Evolutionary conservation across 2,329 filamentous ascomycete genomes (phyloP), one percentile per base, ranked within the genome.

Genomic region (Aspergillus unguis): DNA sequence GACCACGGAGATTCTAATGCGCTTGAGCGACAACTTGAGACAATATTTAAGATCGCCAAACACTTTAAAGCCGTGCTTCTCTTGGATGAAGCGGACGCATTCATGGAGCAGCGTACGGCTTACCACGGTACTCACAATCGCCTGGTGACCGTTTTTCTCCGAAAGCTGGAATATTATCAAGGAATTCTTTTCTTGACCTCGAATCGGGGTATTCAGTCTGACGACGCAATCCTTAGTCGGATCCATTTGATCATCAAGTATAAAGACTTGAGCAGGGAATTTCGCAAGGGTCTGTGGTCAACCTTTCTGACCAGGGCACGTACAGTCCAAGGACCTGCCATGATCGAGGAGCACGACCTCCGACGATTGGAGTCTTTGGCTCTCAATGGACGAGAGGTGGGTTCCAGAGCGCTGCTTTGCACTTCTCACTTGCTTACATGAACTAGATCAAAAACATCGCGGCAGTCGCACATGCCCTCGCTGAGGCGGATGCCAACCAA

Each of bases 161-260:
- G 25, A 17, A 28, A 25, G 10, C 40, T 50, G 6, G 29, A 44
- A 37, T 50, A 36, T 29, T 44, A 43, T 29, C 3, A 36, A 36
- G 38, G 48, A 25, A 37, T 44, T 29, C 32, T 50, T 8, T 50
- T 50, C 25, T 8, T 50, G n/a, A 50, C 38, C 17, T 26, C 38
- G 2, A 50, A 44, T 29, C 40, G 23, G 9, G 29, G 17, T 9
- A 27, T 27, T 3, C 7, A 25, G 23, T 31, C 28, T 36, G 38
- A 50, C 5, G 38, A 44, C 6, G 31, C 38, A 8, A 25, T 50
- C 6, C 10, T 43, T 7, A 43, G 28, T 10, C 38, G 38, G 23
- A 50, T 50, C 29, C 38, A 50, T 50, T n/a, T 50, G 7, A 35
- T 3, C 6, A 27, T 50, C 3, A 10, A 50, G 29, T 44, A 50